Conservation (phyloP, 306 rosid genomes). For the Luffa acutangula region DNA sequence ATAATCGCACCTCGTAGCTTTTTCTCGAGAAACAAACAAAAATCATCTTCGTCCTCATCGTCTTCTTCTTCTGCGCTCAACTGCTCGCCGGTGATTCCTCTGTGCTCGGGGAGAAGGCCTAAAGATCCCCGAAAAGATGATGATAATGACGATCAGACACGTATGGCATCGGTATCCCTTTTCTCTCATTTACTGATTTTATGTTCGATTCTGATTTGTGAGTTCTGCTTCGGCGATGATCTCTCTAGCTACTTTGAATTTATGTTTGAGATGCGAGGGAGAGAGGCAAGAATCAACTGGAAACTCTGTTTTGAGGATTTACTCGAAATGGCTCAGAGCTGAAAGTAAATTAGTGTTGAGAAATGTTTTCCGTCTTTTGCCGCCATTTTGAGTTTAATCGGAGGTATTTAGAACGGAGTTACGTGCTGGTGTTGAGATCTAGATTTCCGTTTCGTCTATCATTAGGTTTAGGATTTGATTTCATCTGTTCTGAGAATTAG, state of each 20-base stretch:
- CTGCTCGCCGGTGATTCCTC: conserved; percentile 14
- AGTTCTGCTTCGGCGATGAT: background rate
- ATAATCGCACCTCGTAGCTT: conserved; percentile 20
- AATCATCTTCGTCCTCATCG: background rate
- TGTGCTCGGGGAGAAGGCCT: conserved; percentile 41
- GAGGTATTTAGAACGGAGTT: background rate
- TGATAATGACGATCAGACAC: conserved; percentile 26
- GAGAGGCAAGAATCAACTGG: background rate
- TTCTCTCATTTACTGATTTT: background rate
- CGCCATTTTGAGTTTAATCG: background rate
- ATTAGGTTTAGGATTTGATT: background rate
- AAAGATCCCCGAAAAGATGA: conserved; percentile 30
- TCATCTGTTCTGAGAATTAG: background rate
- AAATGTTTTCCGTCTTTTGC: background rate
- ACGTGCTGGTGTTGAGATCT: background rate
- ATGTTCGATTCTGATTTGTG: background rate
- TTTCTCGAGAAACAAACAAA: conserved; percentile 18
- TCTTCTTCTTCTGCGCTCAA: background rate
- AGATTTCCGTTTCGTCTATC: background rate
- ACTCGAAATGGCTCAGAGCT: background rate
- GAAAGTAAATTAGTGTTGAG: background rate
- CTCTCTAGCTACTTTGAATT: background rate
- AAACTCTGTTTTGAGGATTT: background rate
- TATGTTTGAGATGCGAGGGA: background rate
- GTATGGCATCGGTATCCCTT: conserved; percentile 6